Evolutionary conservation across 2,329 filamentous ascomycete genomes (phyloP), one percentile per base, ranked within the genome.

Genomic region (Hyphodiscus sp.): DNA sequence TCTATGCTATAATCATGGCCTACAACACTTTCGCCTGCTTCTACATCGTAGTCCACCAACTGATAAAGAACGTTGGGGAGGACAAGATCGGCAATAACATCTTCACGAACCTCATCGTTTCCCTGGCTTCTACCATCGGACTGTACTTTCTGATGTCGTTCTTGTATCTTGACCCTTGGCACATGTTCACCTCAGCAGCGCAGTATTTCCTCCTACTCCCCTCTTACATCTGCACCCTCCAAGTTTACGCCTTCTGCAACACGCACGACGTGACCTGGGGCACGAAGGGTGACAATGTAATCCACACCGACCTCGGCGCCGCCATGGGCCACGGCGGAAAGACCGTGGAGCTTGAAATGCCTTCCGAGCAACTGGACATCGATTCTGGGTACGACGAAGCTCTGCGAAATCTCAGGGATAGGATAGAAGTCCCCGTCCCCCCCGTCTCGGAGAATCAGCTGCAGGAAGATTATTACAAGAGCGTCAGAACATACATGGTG

Each of bases 211-310:
- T 91, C 46, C 83, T 99, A 23, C 78, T 99, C 38, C 94, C 94
- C 0, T 86, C 80, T 41, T 99, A 97, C 75, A 95, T 99, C 71
- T 97, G 94, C 75, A 97, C 90, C 0, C 79, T 99, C 2, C 94
- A 99, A 71, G 91, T 97, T 19, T 99, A 99, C 73, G 94, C 94
- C 44, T 99, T 99, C 72, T 97, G 94, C 77, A 99, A 99, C 74
- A 95, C 92, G 0, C 94, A 99, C 80, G 94, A 99, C 69, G 91
- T 99, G 19, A 95, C 91, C 0, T 99, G 94, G 94, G 94, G 94
- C 45, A 99, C 94, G 45, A 99, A 99, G 74, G 94, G 94, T 53
- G 94, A 99, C 78, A 99, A 99, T 70, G 84, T 95, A 38, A 86
- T 94, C 65, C 86, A 89, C 70, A 96, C 88, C 8, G 95, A 99